Evolutionary conservation across 768 basidiomycete species (phyloP), one percentile per base, ranked within the genome.

Genomic region (Trametes punicea): DNA sequence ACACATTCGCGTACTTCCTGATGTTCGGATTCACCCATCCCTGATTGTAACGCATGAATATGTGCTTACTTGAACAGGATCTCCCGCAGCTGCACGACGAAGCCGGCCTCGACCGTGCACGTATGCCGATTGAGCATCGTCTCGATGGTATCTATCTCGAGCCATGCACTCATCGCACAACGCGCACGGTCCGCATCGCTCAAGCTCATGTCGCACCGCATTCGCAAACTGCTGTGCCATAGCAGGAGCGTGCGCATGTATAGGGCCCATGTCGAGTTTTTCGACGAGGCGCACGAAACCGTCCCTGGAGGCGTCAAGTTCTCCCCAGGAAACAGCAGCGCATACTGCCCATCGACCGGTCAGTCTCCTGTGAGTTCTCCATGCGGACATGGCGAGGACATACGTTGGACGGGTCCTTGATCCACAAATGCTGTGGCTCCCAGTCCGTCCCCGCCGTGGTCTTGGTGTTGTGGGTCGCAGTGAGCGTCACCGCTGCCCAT

Each of bases 221-320:
- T 82, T 41, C 80, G 81, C 51, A 85, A 73, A 62, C 88, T 90
- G n/a, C 78, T 78, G 67, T 87, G 81, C 87, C 88, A 91, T 23
- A 90, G 72, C 23, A 90, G 71, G 69, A 85, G 83, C 6, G 80
- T 75, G 39, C 86, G 81, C 64, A 85, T 81, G 64, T 85, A 81
- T 45, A 90, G 71, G 10, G 85, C 85, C 87, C 85, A 90, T 20
- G 89, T 73, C 6, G 84, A 84, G 54, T 88, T 80, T 67, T 87
- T 89, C 10, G 83, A 77, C 13, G 84, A 82, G 40, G 59, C 21
- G 73, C 51, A 65, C 38, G 57, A 49, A 10, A 77, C 71, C 30
- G 60, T 46, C 46, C 59, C 53, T 9, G 33, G 52, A n/a, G 52
- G 58, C 16, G 62, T 45, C 67, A 82, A 68, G 15, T 79, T 76